Evolutionary conservation across 1,284 basidiomycete species (phyloP), one percentile per base, ranked within the genome.

Genomic region (Austropuccinia psidii): DNA sequence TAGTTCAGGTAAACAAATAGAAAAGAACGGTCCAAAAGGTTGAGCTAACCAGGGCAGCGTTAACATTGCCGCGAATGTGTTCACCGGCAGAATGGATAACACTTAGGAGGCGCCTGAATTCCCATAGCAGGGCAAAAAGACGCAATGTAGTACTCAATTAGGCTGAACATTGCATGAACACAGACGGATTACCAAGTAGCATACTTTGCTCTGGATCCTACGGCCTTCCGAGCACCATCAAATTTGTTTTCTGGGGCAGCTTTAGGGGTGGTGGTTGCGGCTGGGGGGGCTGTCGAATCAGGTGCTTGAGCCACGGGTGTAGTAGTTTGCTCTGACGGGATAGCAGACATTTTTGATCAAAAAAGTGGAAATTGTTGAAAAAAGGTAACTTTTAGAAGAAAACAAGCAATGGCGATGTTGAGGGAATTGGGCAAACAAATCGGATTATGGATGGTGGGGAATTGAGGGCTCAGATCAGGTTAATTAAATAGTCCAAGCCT

Each of bases 1-100:
- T 24, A 6, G 31, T 27, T 57, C 29, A 57, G 8, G 21, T 1
- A 11, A 29, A 31, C 8, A 4, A 5, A 33, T 24, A 57, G 8
- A n/a, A n/a, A n/a, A n/a, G n/a, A n/a, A 45, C 41, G 41, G 41
- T 45, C 41, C n/a, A 45, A 11, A 19, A 57, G n/a, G 6, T 11
- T 4, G 31, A 27, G 35, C 66, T 58, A 7, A 69, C 66, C 2
- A 69, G 55, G 43, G 66, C 66, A 35, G 66, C 66, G 29, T 69
- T 69, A 13, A 69, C 58, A 54, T 69, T 69, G 15, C 66, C 66
- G 19, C 66, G 54, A 19, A 69, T 55, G 15, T 69, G 66, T 58
- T 69, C 66, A 47, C 66, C 66, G 6, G 66, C 66, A 11, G 54
- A 45, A 41, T 69, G 52, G 29, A 69, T 43, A 21, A 39, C 33